Base-by-base conservation (phyloP, 2,329 filamentous ascomycete genomes). In the Periconia sp. region DNA sequence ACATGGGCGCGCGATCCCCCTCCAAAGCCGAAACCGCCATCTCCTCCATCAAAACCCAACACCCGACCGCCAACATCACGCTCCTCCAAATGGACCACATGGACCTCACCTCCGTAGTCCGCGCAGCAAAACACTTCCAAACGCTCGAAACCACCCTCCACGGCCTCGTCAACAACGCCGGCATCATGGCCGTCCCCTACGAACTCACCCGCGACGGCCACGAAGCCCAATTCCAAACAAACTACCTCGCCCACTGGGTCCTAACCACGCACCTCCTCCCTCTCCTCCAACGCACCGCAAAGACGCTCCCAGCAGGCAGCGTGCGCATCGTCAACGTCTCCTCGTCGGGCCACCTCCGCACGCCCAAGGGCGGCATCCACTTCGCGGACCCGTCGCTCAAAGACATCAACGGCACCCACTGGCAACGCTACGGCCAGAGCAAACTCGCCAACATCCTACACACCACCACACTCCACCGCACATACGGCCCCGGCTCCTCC, bases 171-270 rank as follows among this genome's bases (percentile, higher is more conserved):
- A 66, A 71, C 55, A 78, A 79, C 52, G 77, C 77, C 2, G 65
- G 59, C 14, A 61, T 68, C 19, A 68, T 68, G 65, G 74, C 74
- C n/a, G 64, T 74, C 31, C 69, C 57, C 1, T 63, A 43, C 20
- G 45, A 42, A 14, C 47, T 51, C 13, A 77, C 74, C 1, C 56
- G 64, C 20, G 75, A 79, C 41, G 77, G 76, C 27, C 75, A 77
- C 58, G 78, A 81, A 58, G 61, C 72, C 13, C 76, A 79, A 45
- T 76, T 79, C 54, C 77, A 73, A 23, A 77, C 73, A 1, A 80
- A 80, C 53, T 74, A 79, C 49, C 56, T 80, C 47, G 77, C 75
- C 3, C 77, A 77, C 52, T 76, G 75, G 11, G 55, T 80, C 0
- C 63, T 80, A 15, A 77, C 71, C 13, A 70, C 70, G 14, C 64